Evolutionary conservation across 2,329 filamentous ascomycete species (phyloP).

Genomic region (Neonectria ditissima): DNA sequence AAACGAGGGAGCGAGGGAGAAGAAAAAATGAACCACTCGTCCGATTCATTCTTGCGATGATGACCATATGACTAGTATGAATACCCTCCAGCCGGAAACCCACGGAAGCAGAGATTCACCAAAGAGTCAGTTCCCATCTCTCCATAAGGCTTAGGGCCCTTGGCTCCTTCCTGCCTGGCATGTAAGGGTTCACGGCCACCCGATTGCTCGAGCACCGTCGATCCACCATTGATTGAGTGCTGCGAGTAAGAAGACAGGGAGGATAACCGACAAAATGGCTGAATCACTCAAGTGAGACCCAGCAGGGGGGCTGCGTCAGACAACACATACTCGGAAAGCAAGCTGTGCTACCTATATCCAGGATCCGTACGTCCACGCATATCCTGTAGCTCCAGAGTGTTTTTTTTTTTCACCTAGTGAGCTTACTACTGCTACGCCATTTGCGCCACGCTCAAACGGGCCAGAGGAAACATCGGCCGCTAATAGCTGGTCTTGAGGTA

Average conservation of each 20-base stretch:
- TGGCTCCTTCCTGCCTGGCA: neutral
- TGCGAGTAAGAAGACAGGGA: neutral
- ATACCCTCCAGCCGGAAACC: neutral
- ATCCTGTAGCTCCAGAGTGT: neutral
- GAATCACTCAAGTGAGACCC: neutral
- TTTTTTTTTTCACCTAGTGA: neutral
- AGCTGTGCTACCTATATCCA: neutral
- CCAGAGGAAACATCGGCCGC: neutral
- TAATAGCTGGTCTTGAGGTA: neutral
- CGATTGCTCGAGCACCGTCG: neutral
- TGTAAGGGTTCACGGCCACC: neutral
- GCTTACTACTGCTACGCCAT: conserved; percentile 11
- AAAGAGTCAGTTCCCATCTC: neutral
- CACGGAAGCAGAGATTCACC: conserved; percentile 1
- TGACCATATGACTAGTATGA: neutral
- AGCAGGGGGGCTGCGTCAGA: neutral
- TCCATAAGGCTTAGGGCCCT: conserved; percentile 4
- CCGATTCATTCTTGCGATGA: neutral
- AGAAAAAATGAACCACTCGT: neutral
- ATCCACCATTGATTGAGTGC: neutral
- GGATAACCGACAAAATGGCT: neutral
- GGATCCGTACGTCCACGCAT: neutral
- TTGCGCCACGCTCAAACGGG: neutral
- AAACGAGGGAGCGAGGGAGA: neutral
- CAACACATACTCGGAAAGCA: neutral